phyloP scores from a whole-genome alignment of 1,284 basidiomycete genomes.

The Tylopilus sp. region DNA sequence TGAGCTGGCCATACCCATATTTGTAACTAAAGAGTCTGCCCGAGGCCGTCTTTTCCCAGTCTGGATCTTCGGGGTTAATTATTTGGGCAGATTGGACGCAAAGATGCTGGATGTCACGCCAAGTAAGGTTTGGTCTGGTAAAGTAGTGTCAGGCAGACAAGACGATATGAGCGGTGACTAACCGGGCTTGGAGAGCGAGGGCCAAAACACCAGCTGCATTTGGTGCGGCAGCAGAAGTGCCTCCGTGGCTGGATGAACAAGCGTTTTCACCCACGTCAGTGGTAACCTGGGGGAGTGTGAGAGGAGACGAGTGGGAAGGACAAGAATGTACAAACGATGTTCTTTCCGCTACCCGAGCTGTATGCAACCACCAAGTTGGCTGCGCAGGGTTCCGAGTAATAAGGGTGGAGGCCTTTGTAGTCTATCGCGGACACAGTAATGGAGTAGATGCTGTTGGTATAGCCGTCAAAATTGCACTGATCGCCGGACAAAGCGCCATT shows the following conservation, averaged over 20 bases:
- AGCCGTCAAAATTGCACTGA: conserved; percentile 99
- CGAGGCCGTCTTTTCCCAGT: conserved; percentile 85
- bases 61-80: conserved; percentile 87
- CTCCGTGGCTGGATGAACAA: conserved; percentile 85
- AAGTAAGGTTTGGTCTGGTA: conserved; percentile 69
- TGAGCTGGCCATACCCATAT: conserved; percentile 90
- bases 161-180: conserved; percentile 25
- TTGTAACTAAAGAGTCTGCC: conserved; percentile 92
- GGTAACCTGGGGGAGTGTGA: conserved; percentile 63
- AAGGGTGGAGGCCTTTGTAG: conserved; percentile 88
- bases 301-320: conserved; percentile 8
- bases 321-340: conserved; percentile 62
- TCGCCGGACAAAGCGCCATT: conserved; percentile 91
- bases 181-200: conserved; percentile 81
- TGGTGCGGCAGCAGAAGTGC: conserved; percentile 96
- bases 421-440: conserved; percentile 95
- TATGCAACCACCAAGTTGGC: conserved; percentile 97
- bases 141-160: conserved; percentile 13
- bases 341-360: conserved; percentile 91
- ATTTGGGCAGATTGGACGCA: conserved; percentile 74
- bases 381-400: conserved; percentile 95
- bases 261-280: conserved; percentile 87
- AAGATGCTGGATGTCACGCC: conserved; percentile 95
- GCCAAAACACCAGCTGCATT: conserved; percentile 91
- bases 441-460: conserved; percentile 96